Evolutionary conservation across 2,329 filamentous ascomycete species (phyloP).

Genomic region (Phialocephala sp.): DNA sequence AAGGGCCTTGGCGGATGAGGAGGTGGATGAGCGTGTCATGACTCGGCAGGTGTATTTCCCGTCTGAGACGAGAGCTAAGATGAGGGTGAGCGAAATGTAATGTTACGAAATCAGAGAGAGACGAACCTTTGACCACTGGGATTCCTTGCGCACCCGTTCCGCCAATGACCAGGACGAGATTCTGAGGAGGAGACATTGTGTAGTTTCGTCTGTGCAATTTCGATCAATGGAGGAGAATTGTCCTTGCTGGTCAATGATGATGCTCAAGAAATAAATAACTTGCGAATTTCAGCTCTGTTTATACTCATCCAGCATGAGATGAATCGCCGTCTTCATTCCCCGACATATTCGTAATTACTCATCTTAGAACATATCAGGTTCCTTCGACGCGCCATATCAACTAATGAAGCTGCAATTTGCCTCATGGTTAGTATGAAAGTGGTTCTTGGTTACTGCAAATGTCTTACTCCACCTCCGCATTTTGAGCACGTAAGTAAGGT

Average conservation of each 20-base stretch:
- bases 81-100: not conserved
- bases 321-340: too few relatives aligned
- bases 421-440: too few relatives aligned
- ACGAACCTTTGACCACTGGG: not conserved
- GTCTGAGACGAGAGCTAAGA: conserved; percentile 6
- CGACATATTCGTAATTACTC: too few relatives aligned
- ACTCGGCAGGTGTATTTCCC: conserved; percentile 18
- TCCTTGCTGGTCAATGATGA: not conserved
- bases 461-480: too few relatives aligned
- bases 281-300: too few relatives aligned
- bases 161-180: not conserved
- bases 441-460: too few relatives aligned
- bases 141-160: not conserved
- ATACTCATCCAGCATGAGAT: too few relatives aligned
- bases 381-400: too few relatives aligned
- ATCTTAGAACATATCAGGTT: too few relatives aligned
- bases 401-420: too few relatives aligned
- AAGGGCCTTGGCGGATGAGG: conserved; percentile 29
- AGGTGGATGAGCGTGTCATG: conserved; percentile 24
- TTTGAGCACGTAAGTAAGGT: too few relatives aligned
- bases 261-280: not conserved
- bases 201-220: not conserved
- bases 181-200: not conserved
- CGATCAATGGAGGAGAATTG: not conserved
- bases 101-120: not conserved